Percentiles rank a stretch among this genome's conserved stretches.
phyloP scores from a whole-genome alignment of 176 grass and related monocot genomes.

The Rhynchospora breviuscula region DNA sequence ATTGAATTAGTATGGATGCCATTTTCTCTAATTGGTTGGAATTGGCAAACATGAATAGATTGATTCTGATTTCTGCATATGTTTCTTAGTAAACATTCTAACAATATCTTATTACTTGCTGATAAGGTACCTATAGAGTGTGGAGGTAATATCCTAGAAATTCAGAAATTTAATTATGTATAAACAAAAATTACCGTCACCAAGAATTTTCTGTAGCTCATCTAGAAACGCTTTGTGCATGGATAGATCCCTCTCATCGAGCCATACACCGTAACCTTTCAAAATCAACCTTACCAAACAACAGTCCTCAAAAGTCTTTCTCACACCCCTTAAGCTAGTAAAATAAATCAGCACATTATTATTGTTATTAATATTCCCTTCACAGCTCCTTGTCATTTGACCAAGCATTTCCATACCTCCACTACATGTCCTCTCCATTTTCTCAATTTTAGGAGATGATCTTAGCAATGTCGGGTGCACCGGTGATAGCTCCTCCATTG shows the following conservation, averaged over 20 bases:
- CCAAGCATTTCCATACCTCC: background rate
- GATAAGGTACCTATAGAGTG: background rate
- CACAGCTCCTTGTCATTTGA: background rate
- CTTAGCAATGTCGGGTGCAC: slow-evolving; percentile 29
- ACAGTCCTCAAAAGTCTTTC: slow-evolving; percentile 78
- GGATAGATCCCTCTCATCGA: slow-evolving; percentile 95
- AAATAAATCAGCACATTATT: slow-evolving; percentile 76
- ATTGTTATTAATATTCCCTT: background rate
- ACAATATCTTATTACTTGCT: background rate
- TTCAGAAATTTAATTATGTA: background rate
- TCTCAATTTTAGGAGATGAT: background rate
- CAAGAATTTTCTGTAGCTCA: slow-evolving; percentile 45
- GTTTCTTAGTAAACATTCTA: background rate
- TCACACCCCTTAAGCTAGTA: slow-evolving; percentile 81
- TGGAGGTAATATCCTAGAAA: background rate
- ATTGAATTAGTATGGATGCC: background rate
- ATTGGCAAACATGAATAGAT: background rate
- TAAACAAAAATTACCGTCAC: slow-evolving; percentile 9
- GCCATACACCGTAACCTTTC: slow-evolving; percentile 51
- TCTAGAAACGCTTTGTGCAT: slow-evolving; percentile 80
- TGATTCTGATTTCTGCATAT: background rate
- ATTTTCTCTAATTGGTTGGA: background rate
- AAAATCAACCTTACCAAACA: slow-evolving; percentile 56
- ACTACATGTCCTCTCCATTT: slow-evolving; percentile 17
- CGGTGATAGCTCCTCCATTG: slow-evolving; percentile 37